These are phyloP conservation scores for Globisporangium perplexum DNA, from an alignment of 352 stramenopile species.

Conservation along the genomic window DNA sequence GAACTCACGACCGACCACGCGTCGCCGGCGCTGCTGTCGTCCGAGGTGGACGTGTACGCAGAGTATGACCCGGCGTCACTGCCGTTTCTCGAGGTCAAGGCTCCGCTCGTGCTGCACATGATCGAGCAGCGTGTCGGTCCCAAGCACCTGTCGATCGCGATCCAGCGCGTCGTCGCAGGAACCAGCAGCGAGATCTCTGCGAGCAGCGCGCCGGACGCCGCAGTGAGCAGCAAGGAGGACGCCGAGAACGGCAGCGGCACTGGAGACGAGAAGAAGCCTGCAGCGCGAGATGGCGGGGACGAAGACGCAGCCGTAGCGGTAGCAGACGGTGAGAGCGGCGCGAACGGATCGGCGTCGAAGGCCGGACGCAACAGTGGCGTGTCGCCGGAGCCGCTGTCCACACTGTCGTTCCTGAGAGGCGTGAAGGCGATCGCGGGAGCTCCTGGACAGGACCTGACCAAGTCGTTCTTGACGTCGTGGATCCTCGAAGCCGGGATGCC, in stretches of 20 bases:
- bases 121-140: constrained; percentile 77
- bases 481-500: constrained; percentile 80
- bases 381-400: constrained; percentile 57
- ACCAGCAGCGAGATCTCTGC: constrained; percentile 18
- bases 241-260: constrained; percentile 22
- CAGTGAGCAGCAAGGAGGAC: constrained; percentile 23
- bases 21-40: constrained; percentile 58
- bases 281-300: constrained; percentile 24
- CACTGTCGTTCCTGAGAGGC: constrained; percentile 69
- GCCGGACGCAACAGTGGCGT: constrained; percentile 10
- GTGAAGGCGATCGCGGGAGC: constrained; percentile 79
- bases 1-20: constrained; percentile 64
- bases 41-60: constrained; percentile 79
- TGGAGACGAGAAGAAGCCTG: constrained; percentile 32
- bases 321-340: neutral
- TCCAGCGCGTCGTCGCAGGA: constrained; percentile 72
- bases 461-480: constrained; percentile 76
- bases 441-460: constrained; percentile 70
- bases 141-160: constrained; percentile 68
- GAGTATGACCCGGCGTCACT: constrained; percentile 72
- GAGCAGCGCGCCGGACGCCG: constrained; percentile 16
- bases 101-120: constrained; percentile 81
- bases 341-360: constrained; percentile 9
- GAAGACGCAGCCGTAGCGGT: constrained; percentile 22
- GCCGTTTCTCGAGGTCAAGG: constrained; percentile 77